Percentiles rank a stretch among this genome's conserved stretches.
These are phyloP conservation scores for Nothophytophthora sp. DNA, from an alignment of 352 stramenopile species.

Conservation along the genomic window DNA sequence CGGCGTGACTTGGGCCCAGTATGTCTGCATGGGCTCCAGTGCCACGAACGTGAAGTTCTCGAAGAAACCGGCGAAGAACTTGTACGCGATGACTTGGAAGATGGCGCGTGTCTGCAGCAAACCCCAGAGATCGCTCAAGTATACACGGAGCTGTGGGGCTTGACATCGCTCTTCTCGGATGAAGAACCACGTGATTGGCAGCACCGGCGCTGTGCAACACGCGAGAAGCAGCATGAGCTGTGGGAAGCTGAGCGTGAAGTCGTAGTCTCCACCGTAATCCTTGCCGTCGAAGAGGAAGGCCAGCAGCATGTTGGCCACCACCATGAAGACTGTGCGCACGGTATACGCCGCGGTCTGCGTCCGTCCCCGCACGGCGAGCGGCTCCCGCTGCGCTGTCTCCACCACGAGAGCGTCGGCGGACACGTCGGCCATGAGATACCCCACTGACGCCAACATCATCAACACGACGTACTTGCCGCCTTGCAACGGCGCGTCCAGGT, in stretches of 20 bases:
- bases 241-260: constrained; percentile 24
- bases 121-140: constrained; percentile 20
- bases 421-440: constrained; percentile 27
- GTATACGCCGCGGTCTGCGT: constrained; percentile 26
- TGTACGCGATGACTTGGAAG: constrained; percentile 33
- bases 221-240: constrained; percentile 20
- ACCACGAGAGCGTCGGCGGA: constrained; percentile 34
- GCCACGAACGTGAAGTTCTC: constrained; percentile 19
- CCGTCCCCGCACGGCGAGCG: constrained; percentile 30
- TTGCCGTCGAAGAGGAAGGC: constrained; percentile 28
- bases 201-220: constrained; percentile 3
- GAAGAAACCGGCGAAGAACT: constrained; percentile 26
- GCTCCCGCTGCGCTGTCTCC: constrained; percentile 41
- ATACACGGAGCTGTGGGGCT: not conserved
- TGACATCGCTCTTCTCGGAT: constrained; percentile 17
- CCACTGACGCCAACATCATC: constrained; percentile 26
- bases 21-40: constrained; percentile 11
- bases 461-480: constrained; percentile 27
- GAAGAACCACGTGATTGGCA: constrained; percentile 17
- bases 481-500: constrained; percentile 13
- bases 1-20: constrained; percentile 18
- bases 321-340: constrained; percentile 19
- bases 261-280: constrained; percentile 23
- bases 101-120: constrained; percentile 21
- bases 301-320: constrained; percentile 15